Percentiles rank a stretch among this genome's conserved stretches.
These are phyloP conservation scores for Brasilioporus rufonigricans DNA, from an alignment of 768 basidiomycete genomes.

Conservation along the genomic window DNA sequence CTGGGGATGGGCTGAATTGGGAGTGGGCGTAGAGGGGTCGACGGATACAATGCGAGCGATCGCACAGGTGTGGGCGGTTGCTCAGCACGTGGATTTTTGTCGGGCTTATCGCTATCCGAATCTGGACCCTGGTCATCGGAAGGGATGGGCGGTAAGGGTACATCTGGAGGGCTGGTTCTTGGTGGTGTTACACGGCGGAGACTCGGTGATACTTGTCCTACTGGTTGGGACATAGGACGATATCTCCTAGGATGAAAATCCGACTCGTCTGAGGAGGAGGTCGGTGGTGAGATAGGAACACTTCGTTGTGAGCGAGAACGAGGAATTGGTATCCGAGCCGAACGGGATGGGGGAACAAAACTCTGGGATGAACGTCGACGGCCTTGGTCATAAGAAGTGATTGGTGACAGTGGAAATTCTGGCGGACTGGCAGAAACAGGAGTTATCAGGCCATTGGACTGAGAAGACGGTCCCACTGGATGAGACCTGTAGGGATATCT, in stretches of 20 bases:
- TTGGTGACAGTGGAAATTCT: background rate
- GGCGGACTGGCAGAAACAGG: slow-evolving; percentile 5
- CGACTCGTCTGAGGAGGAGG: slow-evolving; percentile 11
- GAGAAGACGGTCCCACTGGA: background rate
- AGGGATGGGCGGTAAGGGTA: slow-evolving; percentile 25
- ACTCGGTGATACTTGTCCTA: background rate
- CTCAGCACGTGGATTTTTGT: background rate
- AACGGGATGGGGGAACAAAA: background rate
- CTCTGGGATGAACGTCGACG: background rate
- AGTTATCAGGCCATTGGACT: background rate
- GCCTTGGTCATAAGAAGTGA: background rate
- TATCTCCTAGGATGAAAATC: background rate
- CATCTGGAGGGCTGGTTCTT: slow-evolving; percentile 11
- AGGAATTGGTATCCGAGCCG: background rate
- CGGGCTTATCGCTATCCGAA: background rate
- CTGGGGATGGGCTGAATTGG: slow-evolving; percentile 20
- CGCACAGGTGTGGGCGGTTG: slow-evolving; percentile 8
- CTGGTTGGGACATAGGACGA: slow-evolving; percentile 1
- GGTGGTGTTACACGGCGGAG: slow-evolving; percentile 11
- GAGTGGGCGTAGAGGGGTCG: slow-evolving; percentile 10
- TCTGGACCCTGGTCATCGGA: background rate
- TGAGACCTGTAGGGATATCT: slow-evolving; percentile 8
- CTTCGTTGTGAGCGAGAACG: slow-evolving; percentile 1
- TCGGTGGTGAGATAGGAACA: background rate
- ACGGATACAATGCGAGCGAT: background rate